Conservation (phyloP, 257 asterid genomes). For the Scutellaria galericulata region DNA sequence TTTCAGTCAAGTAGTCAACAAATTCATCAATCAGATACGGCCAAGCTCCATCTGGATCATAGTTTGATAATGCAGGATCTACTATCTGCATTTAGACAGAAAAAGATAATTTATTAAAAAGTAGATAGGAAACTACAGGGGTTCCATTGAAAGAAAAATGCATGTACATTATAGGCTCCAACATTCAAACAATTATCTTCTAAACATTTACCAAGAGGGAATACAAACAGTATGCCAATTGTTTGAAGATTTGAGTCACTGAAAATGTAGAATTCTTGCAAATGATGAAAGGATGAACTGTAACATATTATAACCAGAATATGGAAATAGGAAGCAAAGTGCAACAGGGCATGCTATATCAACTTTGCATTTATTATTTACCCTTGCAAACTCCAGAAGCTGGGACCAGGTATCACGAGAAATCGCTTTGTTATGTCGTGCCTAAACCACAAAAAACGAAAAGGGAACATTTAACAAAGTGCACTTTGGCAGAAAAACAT, state of each 20-base stretch:
- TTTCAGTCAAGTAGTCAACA: constrained; percentile 83
- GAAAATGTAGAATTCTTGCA: too few relatives aligned
- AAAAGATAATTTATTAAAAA: not conserved
- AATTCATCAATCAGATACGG: constrained; percentile 97
- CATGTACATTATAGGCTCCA: not conserved
- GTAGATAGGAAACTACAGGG: not conserved
- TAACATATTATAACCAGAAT: too few relatives aligned
- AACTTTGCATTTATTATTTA: constrained; percentile 40
- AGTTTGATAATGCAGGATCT: constrained; percentile 82
- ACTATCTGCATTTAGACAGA: constrained; percentile 62
- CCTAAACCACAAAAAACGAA: constrained; percentile 55
- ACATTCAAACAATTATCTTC: constrained; percentile 8
- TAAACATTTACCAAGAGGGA: not conserved
- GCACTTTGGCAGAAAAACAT: not conserved
- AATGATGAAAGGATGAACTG: too few relatives aligned
- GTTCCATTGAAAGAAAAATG: constrained; percentile 16
- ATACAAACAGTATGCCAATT: too few relatives aligned
- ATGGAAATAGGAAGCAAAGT: not conserved
- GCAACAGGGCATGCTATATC: constrained; percentile 2
- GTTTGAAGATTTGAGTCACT: too few relatives aligned
- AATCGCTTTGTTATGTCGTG: constrained; percentile 94
- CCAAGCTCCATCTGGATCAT: constrained; percentile 99
- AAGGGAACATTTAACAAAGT: not conserved
- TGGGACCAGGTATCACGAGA: constrained; percentile 99
- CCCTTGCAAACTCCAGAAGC: constrained; percentile 95